Conservation (phyloP, 148 eudicot species). For the Rhododendron vialii region DNA sequence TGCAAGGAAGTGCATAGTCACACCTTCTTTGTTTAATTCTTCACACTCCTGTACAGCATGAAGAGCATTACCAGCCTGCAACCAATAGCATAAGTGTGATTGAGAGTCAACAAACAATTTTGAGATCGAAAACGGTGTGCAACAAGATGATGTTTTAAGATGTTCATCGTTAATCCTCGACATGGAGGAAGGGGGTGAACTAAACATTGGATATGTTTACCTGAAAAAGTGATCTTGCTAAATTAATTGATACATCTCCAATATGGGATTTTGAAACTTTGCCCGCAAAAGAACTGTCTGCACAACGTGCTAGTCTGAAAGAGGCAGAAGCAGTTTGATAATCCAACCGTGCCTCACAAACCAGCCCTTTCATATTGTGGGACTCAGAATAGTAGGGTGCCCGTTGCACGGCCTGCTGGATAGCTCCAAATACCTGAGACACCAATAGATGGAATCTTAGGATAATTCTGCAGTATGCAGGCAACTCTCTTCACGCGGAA, state of each 20-base stretch:
- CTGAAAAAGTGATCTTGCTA: constrained; percentile 82
- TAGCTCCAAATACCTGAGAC: constrained; percentile 76
- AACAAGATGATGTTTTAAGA: not conserved
- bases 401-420: constrained; percentile 80
- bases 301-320: constrained; percentile 68
- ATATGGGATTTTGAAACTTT: constrained; percentile 35
- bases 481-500: constrained; percentile 7
- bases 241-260: constrained; percentile 60
- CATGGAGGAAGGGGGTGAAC: not conserved
- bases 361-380: constrained; percentile 80
- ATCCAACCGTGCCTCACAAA: constrained; percentile 70
- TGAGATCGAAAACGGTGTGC: not conserved
- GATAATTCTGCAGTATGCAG: not conserved
- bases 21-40: constrained; percentile 61
- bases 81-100: not conserved
- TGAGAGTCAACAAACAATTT: not conserved
- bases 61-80: constrained; percentile 71
- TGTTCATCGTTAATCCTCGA: not conserved
- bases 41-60: constrained; percentile 73
- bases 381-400: constrained; percentile 84
- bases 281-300: constrained; percentile 35
- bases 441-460: constrained; percentile 6
- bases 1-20: constrained; percentile 14
- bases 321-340: constrained; percentile 67
- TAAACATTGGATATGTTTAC: constrained; percentile 25